Base-by-base conservation (phyloP, 345 rosid species). In the Lepidium didymum region DNA sequence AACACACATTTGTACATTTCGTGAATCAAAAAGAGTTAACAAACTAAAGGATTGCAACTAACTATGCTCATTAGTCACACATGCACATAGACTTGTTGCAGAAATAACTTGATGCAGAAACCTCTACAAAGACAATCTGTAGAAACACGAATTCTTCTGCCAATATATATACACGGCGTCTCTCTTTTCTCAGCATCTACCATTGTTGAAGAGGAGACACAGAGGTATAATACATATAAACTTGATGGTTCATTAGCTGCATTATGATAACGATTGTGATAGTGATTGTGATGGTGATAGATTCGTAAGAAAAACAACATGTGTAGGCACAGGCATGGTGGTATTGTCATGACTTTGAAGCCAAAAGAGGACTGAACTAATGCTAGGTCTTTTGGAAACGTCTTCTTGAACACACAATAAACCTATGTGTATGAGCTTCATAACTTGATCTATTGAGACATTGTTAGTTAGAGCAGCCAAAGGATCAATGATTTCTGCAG, bases 381-480 rank as follows among this genome's bases (percentile, higher is more conserved):
- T 72, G 14, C 76, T 62, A 46, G 88, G 86, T 62, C 86, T 77
- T 25, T 52, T 59, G 5, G 65, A 71, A 15, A 68, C 75, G 44
- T 70, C 34, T 40, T 77, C 86, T 67, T 80, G 85, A 73, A 81
- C 81, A 41, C 90, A 85, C 56, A 85, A 44, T 43, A 85, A 46
- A 35, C 83, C 86, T 4, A 83, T 74, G 64, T 80, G 82, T 33
- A 81, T 75, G 65, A 83, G 81, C 50, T 81, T 81, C 50, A 78
- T 41, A 18, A 75, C 76, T 59, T 81, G 83, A 36, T 62, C 64
- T 38, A 74, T 56, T 44, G 73, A 27, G 11, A 61, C 43, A 6
- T 46, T 61, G 41, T 61, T 11, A 61, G 53, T 44, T 3, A 10
- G 41, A 31, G 40, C 41, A 11, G 66, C 53, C 66, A 61, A 23